These are phyloP conservation scores for Kentomonas sorsogonicus DNA, from an alignment of 208 protist species.

Conservation along the genomic window DNA sequence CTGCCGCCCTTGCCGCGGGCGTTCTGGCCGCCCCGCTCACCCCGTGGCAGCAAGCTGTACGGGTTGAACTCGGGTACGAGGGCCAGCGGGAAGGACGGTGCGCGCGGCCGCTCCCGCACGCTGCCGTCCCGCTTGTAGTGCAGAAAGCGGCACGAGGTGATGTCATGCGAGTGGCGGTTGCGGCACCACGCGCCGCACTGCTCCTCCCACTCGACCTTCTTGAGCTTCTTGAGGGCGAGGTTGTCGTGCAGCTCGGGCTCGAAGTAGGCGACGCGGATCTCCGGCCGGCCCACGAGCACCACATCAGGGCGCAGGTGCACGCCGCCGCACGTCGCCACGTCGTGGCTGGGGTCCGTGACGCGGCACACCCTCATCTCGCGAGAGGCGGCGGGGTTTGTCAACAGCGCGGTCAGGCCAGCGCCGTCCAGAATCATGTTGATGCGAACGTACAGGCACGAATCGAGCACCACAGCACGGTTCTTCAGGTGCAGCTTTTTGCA, in stretches of 20 bases:
- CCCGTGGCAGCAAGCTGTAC: slow-evolving; percentile 22
- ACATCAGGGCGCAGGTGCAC: slow-evolving; percentile 63
- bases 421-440: slow-evolving; percentile 74
- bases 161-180: slow-evolving; percentile 42
- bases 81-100: slow-evolving; percentile 36
- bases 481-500: slow-evolving; percentile 57
- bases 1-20: slow-evolving; percentile 12
- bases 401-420: slow-evolving; percentile 32
- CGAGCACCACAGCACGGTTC: slow-evolving; percentile 55
- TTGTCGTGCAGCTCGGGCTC: slow-evolving; percentile 63
- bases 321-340: slow-evolving; percentile 29
- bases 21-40: slow-evolving; percentile 21
- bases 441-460: slow-evolving; percentile 63
- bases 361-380: slow-evolving; percentile 40
- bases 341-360: slow-evolving; percentile 18
- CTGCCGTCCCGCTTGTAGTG: slow-evolving; percentile 53
- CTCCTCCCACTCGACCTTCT: slow-evolving; percentile 29
- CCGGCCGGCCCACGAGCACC: slow-evolving; percentile 56
- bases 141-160: slow-evolving; percentile 62
- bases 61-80: slow-evolving; percentile 58
- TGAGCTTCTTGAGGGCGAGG: slow-evolving; percentile 39
- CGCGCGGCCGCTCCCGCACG: slow-evolving; percentile 54
- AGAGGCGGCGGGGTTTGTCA: slow-evolving; percentile 33
- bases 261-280: slow-evolving; percentile 67
- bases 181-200: slow-evolving; percentile 71